phyloP scores from a whole-genome alignment of 2,329 filamentous ascomycete species.

The Neofusicoccum sp. region DNA sequence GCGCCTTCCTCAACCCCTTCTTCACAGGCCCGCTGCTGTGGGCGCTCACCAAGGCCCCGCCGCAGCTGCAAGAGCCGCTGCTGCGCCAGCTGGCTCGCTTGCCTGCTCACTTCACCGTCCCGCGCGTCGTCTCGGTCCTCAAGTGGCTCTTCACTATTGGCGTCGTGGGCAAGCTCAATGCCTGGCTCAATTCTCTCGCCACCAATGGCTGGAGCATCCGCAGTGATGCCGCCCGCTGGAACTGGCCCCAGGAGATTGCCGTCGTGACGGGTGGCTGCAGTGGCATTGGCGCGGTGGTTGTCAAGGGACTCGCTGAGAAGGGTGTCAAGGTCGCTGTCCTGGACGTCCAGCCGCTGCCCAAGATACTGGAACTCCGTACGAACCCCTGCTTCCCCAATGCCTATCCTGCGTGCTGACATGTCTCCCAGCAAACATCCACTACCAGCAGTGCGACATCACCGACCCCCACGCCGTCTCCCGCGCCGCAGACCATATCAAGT shows the following conservation, averaged over 20 bases:
- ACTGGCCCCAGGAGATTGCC: slow-evolving; percentile 36
- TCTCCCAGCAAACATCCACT: slow-evolving; percentile 32
- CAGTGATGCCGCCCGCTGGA: slow-evolving; percentile 36
- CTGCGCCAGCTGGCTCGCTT: slow-evolving; percentile 31
- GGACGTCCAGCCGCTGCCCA: slow-evolving; percentile 36
- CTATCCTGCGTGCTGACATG: no score
- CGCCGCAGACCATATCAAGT: slow-evolving; percentile 31
- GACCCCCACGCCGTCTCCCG: slow-evolving; percentile 31
- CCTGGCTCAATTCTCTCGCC: slow-evolving; percentile 34
- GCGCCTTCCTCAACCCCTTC: slow-evolving; percentile 34
- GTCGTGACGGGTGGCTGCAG: slow-evolving; percentile 42
- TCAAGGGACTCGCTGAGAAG: slow-evolving; percentile 30
- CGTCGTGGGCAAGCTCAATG: slow-evolving; percentile 32
- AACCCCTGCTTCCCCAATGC: not conserved
- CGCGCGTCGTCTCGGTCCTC: slow-evolving; percentile 30
- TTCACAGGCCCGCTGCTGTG: slow-evolving; percentile 35
- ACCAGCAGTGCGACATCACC: slow-evolving; percentile 40
- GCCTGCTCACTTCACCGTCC: not conserved
- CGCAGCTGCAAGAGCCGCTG: slow-evolving; percentile 29
- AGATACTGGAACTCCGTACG: slow-evolving; percentile 33
- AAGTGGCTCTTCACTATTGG: slow-evolving; percentile 38
- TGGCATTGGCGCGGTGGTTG: slow-evolving; percentile 39
- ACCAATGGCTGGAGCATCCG: slow-evolving; percentile 44
- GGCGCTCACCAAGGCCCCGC: slow-evolving; percentile 36
- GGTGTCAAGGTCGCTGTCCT: slow-evolving; percentile 38